Percentiles rank a stretch among this genome's conserved stretches.
These are phyloP conservation scores for Alternaria sp. DNA, from an alignment of 2,329 filamentous ascomycete species.

Conservation along the genomic window DNA sequence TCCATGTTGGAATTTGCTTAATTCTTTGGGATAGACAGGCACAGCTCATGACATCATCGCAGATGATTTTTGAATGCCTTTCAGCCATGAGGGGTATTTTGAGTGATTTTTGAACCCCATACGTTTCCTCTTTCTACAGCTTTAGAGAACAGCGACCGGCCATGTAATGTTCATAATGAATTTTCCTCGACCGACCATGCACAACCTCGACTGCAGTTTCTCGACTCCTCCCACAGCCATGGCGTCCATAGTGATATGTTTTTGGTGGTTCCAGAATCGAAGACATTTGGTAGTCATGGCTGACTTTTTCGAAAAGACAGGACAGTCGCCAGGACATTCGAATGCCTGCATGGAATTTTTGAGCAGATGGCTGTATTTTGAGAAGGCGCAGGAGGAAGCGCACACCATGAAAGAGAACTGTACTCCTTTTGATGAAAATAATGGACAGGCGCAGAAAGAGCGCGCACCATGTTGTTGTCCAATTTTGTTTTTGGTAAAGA, in stretches of 20 bases:
- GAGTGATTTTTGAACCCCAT: too few relatives aligned
- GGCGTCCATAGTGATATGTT: not conserved
- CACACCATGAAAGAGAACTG: not conserved
- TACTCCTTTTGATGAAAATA: rapidly evolving
- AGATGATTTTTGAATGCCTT: not conserved
- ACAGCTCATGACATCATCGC: not conserved
- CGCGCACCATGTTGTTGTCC: too few relatives aligned
- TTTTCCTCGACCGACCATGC: not conserved
- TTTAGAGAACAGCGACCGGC: not conserved
- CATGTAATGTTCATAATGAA: too few relatives aligned
- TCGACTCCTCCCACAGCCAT: not conserved
- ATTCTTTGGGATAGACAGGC: not conserved
- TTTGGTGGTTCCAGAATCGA: not conserved
- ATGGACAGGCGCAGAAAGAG: not conserved
- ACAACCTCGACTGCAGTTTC: too few relatives aligned
- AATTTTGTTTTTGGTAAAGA: not conserved
- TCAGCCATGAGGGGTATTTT: too few relatives aligned
- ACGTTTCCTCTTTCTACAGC: not conserved
- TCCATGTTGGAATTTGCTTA: rapidly evolving
- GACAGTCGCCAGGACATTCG: not conserved
- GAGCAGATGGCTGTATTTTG: not conserved
- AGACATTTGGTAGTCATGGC: not conserved
- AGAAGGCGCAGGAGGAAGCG: not conserved
- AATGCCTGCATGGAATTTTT: not conserved
- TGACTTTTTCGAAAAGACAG: not conserved